phyloP scores from a whole-genome alignment of 192 early-diverging fungal species.

The Cladochytrium replicatum region DNA sequence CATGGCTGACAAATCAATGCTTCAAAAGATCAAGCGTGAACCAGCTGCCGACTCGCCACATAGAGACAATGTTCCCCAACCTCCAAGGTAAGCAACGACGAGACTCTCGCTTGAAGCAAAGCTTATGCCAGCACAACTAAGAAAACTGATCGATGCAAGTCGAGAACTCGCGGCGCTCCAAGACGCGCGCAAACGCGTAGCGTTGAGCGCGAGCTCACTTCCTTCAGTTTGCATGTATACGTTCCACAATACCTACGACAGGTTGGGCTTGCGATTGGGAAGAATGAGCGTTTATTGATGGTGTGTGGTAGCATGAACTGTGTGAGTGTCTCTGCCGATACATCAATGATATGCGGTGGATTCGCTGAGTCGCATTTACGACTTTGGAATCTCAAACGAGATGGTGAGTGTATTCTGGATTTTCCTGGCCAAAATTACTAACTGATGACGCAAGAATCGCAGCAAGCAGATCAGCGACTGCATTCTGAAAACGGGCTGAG shows the following conservation, averaged over 20 bases:
- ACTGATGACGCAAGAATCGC: neutral
- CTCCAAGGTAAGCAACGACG: constrained; percentile 61
- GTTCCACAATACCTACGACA: constrained; percentile 84
- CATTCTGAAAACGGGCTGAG: constrained; percentile 56
- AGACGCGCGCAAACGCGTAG: constrained; percentile 65
- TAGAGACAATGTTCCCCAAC: constrained; percentile 55
- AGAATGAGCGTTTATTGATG: neutral
- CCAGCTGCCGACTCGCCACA: constrained; percentile 45
- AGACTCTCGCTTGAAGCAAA: constrained; percentile 1
- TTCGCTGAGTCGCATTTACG: constrained; percentile 90
- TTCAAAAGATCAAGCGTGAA: constrained; percentile 46
- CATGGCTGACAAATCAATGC: constrained; percentile 9
- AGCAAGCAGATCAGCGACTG: constrained; percentile 18
- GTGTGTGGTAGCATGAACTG: constrained; percentile 60
- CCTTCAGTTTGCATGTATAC: constrained; percentile 93
- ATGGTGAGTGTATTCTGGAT: constrained; percentile 29
- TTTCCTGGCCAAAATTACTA: neutral
- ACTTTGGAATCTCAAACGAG: constrained; percentile 75
- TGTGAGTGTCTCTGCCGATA: constrained; percentile 69
- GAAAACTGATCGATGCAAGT: constrained; percentile 69
- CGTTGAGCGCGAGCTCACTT: constrained; percentile 52
- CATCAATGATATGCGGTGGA: constrained; percentile 74
- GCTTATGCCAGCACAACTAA: constrained; percentile 25
- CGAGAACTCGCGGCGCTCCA: constrained; percentile 67
- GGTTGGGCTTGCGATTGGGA: constrained; percentile 4